Base-by-base conservation (phyloP, 257 asterid species). In the Solanum paucissectum region DNA sequence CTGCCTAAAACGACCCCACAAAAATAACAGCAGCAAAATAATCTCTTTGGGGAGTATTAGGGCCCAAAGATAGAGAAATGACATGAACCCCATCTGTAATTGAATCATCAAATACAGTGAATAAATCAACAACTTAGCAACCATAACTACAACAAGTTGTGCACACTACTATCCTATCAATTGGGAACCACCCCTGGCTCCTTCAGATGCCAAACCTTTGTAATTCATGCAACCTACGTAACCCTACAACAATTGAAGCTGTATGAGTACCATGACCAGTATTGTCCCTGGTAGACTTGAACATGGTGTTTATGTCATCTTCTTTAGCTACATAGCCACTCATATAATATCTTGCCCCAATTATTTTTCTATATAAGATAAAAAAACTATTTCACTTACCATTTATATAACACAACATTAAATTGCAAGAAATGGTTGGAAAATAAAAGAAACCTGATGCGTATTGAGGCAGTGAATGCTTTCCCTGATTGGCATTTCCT, bases 71-170 rank as follows among this genome's bases (percentile, higher is more conserved):
- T 44, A 96, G 75, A 32, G 99, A 96, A 72, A 96, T 33, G 60
- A 94, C 83, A 34, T 95, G 95, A 87, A 96, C 98, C 66, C 99
- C 98, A 46, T 96, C 99, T 82, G 94, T 90, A 38, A 95, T 89
- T 49, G 99, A 98, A 86, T 95, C 98, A 87, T 96, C 99, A 88
- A 96, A 96, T 36, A 98, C 99, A 40, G 98, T 98, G 92, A 96
- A 88, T 84, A 96, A 85, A 89, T 96, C 98, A 16, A 90, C 98
- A 83, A 94, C 98, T n/a, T 94, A 94, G 90, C 99, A 96, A 79
- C 95, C 98, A 33, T 94, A 91, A 86, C 87, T 91, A 98, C 98
- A 95, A 85, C 98, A 96, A 29, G 98, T 92, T 90, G 94, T 96
- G 92, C 95, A 96, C 1, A 91, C 94, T 16, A 98, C 98, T 89